Evolutionary conservation across 768 basidiomycete genomes (phyloP), one percentile per base, ranked within the genome.

Genomic region (Lentinus tigrinus): DNA sequence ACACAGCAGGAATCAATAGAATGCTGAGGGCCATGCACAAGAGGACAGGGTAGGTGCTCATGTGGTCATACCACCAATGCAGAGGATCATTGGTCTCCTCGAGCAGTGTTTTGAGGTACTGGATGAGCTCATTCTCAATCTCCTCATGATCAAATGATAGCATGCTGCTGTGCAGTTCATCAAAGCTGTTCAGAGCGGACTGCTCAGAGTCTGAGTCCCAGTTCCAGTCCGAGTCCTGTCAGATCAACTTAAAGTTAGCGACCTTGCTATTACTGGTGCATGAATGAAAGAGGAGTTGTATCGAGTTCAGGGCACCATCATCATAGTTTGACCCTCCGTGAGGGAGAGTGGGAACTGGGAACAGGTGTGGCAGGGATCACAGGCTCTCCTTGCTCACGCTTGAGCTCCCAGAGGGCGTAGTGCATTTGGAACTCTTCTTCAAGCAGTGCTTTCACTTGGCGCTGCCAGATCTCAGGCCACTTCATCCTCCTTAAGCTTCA

Each of bases 111-210:
- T 44, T 58, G 14, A 73, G 70, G 58, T 72, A 74, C 2, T 52
- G 52, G 23, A 66, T 63, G 11, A 75, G 64, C 36, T 77, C 69
- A 21, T 63, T 66, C 36, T 47, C 37, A 3, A 63, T 27, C 47
- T 16, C 36, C 27, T 67, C 64, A 3, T 39, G 3, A 2, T 11
- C 14, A 10, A n/a, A 3, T 3, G 38, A 3, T 11, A 39, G 38
- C 3, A 58, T 47, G 2, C 59, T 63, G n/a, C n/a, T n/a, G n/a
- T n/a, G n/a, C 3, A 74, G 61, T 4, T 61, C 38, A 47, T 75
- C 68, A 42, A 74, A 74, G 0, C 73, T 71, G 58, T 73, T 74
- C n/a, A n/a, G n/a, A n/a, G n/a, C n/a, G n/a, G n/a, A n/a, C n/a
- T n/a, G n/a, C n/a, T n/a, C n/a, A n/a, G n/a, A n/a, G n/a, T n/a